These are phyloP conservation scores for Carex kokanica DNA, from an alignment of 176 grass and related monocot genomes.

Conservation along the genomic window DNA sequence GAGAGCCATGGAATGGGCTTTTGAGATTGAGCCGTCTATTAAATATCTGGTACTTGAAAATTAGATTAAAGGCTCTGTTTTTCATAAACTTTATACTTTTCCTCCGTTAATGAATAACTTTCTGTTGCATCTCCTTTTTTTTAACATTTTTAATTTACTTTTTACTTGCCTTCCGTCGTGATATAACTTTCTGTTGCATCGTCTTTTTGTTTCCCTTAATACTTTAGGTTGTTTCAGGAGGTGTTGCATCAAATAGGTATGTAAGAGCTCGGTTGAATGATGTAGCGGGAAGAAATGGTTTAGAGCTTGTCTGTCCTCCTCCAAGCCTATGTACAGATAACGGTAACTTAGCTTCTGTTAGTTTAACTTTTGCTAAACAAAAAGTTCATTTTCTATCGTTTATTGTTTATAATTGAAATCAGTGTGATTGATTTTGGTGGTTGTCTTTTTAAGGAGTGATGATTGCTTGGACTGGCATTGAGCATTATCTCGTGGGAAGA, in stretches of 20 bases:
- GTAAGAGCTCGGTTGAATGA: constrained; percentile 63
- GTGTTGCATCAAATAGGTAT: constrained; percentile 90
- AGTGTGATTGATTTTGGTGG: constrained; percentile 1
- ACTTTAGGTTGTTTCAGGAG: constrained; percentile 89
- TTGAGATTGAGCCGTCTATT: constrained; percentile 88
- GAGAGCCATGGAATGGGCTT: constrained; percentile 95
- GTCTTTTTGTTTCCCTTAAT: neutral
- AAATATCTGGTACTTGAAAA: constrained; percentile 72
- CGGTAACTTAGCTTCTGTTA: constrained; percentile 41
- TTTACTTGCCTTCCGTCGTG: neutral
- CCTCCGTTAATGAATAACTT: neutral
- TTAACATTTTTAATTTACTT: neutral
- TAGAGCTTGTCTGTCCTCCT: constrained; percentile 74
- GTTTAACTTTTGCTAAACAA: constrained; percentile 2
- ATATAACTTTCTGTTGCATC: neutral
- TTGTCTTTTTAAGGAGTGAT: constrained; percentile 63
- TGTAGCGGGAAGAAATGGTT: constrained; percentile 53
- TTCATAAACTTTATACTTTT: neutral
- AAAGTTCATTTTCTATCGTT: neutral
- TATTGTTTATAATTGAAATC: constrained; percentile 2
- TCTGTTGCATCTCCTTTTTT: neutral
- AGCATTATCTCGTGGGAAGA: constrained; percentile 80
- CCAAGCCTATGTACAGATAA: constrained; percentile 94
- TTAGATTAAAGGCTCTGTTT: constrained; percentile 26
- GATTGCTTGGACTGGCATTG: constrained; percentile 99